Evolutionary conservation across 495 filamentous ascomycete genomes (phyloP), one percentile per base, ranked within the genome.

Genomic region (Tuber umbilicatum): DNA sequence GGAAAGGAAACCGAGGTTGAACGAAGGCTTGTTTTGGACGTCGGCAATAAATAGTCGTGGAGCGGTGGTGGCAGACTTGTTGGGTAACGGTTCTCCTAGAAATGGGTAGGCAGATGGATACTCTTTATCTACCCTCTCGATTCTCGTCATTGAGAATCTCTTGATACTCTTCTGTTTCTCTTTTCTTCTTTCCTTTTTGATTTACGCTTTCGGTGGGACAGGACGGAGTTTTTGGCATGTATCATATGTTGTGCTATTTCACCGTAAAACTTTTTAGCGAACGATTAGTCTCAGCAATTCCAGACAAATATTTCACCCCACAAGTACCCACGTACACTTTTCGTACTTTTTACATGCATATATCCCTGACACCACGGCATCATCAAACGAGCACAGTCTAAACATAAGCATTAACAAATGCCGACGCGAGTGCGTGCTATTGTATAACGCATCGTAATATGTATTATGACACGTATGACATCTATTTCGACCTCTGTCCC

Each of bases 1-100:
- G 90, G 90, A 79, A 91, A 93, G 73, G 89, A 92, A 85, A 86
- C 88, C 69, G 89, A 93, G 69, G 93, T 95, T 3, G 92, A 92
- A 70, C 85, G 91, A 71, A 87, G 92, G 43, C 92, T 90, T 81
- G 93, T 96, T 16, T 85, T 97, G 50, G 93, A 97, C 76, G 90
- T 93, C 73, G 85, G 86, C n/a, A 82, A 83, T 71, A 87, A 87
- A 76, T 88, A 79, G 40, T 70, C 35, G 16, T 73, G 38, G 35
- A n/a, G 74, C 74, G 72, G 76, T 70, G 73, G 75, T 73, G 74
- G 55, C 27, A 17, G 27, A 64, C 55, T 35, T 35, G n/a, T 17
- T 1, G 4, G 5, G 21, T 17, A 27, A 35, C 27, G 55, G 55
- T 35, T 35, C 55, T 16, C 14, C 55, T 5, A 14, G 4, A 14